phyloP scores from a whole-genome alignment of 2,329 filamentous ascomycete species.

The Aspergillus proliferans region DNA sequence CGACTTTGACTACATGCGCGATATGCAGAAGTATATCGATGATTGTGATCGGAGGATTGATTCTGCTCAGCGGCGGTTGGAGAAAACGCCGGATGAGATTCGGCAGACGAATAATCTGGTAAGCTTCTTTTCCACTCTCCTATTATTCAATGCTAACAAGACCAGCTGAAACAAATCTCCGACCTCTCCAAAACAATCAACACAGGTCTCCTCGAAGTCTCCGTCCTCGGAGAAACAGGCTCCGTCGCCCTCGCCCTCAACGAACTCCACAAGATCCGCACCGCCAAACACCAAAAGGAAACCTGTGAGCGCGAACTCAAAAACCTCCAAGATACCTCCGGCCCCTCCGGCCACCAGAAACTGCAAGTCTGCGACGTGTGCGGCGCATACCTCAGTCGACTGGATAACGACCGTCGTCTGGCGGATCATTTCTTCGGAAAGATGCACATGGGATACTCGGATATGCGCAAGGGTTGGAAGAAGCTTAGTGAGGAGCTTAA shows the following conservation, averaged over 20 bases:
- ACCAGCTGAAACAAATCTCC: constrained; percentile 70
- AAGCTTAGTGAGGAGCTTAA: constrained; percentile 81
- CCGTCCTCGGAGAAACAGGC: constrained; percentile 74
- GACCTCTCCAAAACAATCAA: constrained; percentile 74
- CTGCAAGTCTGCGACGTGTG: constrained; percentile 98
- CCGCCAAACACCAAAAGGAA: constrained; percentile 72
- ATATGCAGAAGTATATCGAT: constrained; percentile 94
- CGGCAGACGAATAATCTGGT: constrained; percentile 83
- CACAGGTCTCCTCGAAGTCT: constrained; percentile 75
- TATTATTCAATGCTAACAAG: neutral
- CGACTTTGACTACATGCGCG: constrained; percentile 92
- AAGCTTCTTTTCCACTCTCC: constrained; percentile 10
- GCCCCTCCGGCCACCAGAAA: constrained; percentile 93
- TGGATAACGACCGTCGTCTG: constrained; percentile 89
- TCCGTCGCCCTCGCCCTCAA: constrained; percentile 76
- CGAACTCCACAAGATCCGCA: constrained; percentile 79
- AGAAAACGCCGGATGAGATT: constrained; percentile 98
- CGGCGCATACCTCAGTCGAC: constrained; percentile 81
- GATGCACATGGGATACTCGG: constrained; percentile 96
- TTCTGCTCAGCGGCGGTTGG: constrained; percentile 75
- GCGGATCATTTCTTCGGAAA: constrained; percentile 99
- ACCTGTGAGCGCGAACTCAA: constrained; percentile 85
- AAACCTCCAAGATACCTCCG: constrained; percentile 81
- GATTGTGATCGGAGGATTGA: constrained; percentile 95
- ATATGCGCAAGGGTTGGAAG: constrained; percentile 93